Base-by-base conservation (phyloP, 495 filamentous ascomycete genomes). In the Filosporella fistucella region DNA sequence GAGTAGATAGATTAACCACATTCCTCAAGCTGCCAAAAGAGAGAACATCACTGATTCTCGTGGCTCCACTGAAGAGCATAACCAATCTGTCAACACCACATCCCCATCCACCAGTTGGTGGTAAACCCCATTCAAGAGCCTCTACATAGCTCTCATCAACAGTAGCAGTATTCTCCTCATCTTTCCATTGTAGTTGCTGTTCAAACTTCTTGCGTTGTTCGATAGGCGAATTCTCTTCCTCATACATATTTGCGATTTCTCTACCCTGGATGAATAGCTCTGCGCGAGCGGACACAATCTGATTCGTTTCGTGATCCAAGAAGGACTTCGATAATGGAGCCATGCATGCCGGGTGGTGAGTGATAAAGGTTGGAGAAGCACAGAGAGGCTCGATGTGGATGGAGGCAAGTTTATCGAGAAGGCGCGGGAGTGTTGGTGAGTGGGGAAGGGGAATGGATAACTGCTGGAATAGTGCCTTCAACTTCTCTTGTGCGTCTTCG, bases 41-140 rank as follows among this genome's bases (percentile, higher is more conserved):
- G 60, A 98, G 66, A 1, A 89, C 83, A 57, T 97, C 89, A 23
- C 72, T 72, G 55, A 98, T 97, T 60, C 81, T 75, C 60, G 76
- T 74, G 28, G 77, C 70, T 1, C 87, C 89, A 1, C 80, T 76
- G 47, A 96, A 86, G 17, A 95, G 64, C 93, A 98, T 98, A 28
- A 84, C 78, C 40, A 97, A 68, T 46, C 93, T 72, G 65, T 98
- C 93, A 24, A 97, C 72, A 0, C 93, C 93, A 55, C 89, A 90
- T 0, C 93, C 93, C 93, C 93, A 98, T 3, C 93, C 93, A 1
- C 91, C 94, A 1, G 93, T 98, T 13, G 93, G 84, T 29, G 93
- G 93, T 47, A 98, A 66, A 0, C 89, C 93, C 69, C 85, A 89
- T 58, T 91, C 88, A 35, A 98, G 63, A 4, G 87, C 88, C 45